These are phyloP conservation scores for Orbilia oligospora DNA, from an alignment of 2,329 filamentous ascomycete genomes.

Conservation along the genomic window DNA sequence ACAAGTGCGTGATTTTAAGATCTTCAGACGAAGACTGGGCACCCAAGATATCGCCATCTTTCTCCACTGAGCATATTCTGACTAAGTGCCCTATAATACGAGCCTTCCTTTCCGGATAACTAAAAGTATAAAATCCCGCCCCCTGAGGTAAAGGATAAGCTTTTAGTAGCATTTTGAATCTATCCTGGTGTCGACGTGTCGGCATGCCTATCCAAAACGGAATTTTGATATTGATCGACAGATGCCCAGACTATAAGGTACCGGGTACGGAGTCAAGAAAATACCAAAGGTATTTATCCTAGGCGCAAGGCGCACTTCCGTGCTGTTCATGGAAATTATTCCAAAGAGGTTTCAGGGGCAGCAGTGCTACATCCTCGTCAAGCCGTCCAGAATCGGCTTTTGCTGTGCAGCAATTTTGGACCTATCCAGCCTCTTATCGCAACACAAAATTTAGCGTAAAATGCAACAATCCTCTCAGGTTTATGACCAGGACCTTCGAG, in stretches of 20 bases:
- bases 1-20: slow-evolving; percentile 31
- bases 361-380: not conserved
- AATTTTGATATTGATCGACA: not conserved
- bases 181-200: not conserved
- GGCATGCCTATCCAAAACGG: no score
- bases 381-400: not conserved
- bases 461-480: not conserved
- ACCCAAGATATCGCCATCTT: not conserved
- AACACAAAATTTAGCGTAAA: not conserved
- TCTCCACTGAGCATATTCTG: not conserved
- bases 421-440: not conserved
- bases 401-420: not conserved
- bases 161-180: not conserved
- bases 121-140: not conserved
- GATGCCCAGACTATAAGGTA: not conserved
- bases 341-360: not conserved
- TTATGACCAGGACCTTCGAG: no score
- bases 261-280: not conserved
- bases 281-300: not conserved
- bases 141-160: not conserved
- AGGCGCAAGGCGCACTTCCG: not conserved
- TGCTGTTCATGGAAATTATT: not conserved
- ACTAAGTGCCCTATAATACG: not conserved
- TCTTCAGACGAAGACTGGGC: not conserved
- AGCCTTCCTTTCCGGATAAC: not conserved